Conservation (phyloP, 306 rosid genomes). For the Cotoneaster glaucophyllus region DNA sequence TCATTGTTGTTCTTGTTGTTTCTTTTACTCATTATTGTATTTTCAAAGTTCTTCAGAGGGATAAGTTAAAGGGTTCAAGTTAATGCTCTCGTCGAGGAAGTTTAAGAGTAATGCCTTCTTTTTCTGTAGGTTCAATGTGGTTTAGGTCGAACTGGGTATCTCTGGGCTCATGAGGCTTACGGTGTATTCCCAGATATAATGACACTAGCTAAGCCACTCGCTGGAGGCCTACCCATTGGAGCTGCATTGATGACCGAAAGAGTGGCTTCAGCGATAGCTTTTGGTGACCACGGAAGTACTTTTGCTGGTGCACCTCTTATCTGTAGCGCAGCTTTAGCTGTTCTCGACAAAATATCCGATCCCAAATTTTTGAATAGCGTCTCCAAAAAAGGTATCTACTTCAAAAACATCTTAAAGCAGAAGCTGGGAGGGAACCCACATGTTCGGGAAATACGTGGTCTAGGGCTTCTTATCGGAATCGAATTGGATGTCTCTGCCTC, state of each 20-base stretch:
- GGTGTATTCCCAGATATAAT: constrained; percentile 78
- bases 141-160: constrained; percentile 73
- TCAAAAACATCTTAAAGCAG: constrained; percentile 57
- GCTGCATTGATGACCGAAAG: constrained; percentile 67
- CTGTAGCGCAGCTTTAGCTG: constrained; percentile 69
- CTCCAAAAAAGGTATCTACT: constrained; percentile 55
- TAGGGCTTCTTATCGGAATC: constrained; percentile 72
- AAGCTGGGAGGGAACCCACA: constrained; percentile 65
- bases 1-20: background rate
- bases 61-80: background rate
- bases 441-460: constrained; percentile 66
- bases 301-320: constrained; percentile 78
- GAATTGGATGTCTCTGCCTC: constrained; percentile 69
- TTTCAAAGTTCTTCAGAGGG: background rate
- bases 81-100: background rate
- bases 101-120: background rate
- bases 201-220: constrained; percentile 97
- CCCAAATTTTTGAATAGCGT: constrained; percentile 56
- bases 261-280: constrained; percentile 63
- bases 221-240: constrained; percentile 95
- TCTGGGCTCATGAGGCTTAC: constrained; percentile 83
- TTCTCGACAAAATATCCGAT: constrained; percentile 60
- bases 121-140: constrained; percentile 82
- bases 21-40: background rate
- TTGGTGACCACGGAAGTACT: constrained; percentile 93